Conservation (phyloP, 257 asterid species). For the Solanum pinnatisectum region DNA sequence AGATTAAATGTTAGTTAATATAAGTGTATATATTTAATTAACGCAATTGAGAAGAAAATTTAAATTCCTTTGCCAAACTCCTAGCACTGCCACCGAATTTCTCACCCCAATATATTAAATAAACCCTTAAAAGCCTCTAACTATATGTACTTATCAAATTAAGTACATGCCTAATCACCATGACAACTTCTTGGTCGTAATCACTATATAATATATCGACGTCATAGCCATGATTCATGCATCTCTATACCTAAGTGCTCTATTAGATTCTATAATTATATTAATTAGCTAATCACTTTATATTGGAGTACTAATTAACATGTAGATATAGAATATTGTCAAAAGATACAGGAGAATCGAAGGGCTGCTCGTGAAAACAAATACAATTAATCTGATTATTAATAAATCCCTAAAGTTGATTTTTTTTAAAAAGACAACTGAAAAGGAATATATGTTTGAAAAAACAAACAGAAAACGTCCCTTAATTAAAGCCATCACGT, state of each 20-base stretch:
- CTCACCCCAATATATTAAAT: neutral
- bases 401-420: neutral
- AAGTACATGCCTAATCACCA: neutral
- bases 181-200: neutral
- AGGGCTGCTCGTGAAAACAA: neutral
- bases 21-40: neutral
- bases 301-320: neutral
- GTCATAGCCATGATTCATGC: neutral
- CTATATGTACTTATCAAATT: neutral
- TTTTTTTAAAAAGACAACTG: neutral
- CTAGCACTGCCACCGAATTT: neutral
- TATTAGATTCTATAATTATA: neutral
- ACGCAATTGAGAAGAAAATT: neutral
- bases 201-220: neutral
- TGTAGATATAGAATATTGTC: neutral
- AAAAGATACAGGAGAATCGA: neutral
- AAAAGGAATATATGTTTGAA: neutral
- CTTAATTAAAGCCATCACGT: neutral
- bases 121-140: neutral
- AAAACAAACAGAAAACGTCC: neutral
- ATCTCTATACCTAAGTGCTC: neutral
- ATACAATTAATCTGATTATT: neutral
- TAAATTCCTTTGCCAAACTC: fast-evolving
- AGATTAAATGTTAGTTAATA: too few relatives aligned
- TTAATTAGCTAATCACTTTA: neutral